Conservation (phyloP, 1,139 yeast genomes). For the Groenewaldozyma sp. region DNA sequence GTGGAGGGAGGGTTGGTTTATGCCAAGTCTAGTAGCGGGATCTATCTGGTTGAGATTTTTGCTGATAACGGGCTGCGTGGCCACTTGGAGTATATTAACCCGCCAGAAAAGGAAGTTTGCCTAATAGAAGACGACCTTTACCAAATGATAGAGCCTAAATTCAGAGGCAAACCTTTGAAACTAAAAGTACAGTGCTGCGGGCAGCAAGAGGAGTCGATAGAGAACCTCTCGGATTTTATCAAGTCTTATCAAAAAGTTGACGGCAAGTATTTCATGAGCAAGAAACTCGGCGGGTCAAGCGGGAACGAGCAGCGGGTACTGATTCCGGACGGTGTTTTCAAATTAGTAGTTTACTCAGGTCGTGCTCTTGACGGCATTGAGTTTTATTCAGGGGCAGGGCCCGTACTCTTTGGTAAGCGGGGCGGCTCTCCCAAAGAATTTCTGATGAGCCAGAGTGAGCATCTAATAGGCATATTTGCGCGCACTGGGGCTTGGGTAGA, state of each 20-base stretch:
- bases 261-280: conserved; percentile 13
- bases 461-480: conserved; percentile 48
- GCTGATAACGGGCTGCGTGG: conserved; percentile 57
- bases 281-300: conserved; percentile 19
- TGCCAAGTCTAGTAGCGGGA: conserved; percentile 52
- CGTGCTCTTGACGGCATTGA: conserved; percentile 71
- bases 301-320: conserved; percentile 16
- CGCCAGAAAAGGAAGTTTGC: conserved; percentile 45
- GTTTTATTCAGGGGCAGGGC: conserved; percentile 21
- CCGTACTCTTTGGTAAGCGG: conserved; percentile 50
- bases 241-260: conserved; percentile 8
- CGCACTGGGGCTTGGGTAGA: conserved; percentile 87
- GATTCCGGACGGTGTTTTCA: conserved; percentile 26
- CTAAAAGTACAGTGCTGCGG: conserved; percentile 38
- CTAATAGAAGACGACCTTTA: conserved; percentile 43
- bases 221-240: conserved; percentile 26
- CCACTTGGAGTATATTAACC: conserved; percentile 52
- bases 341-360: conserved; percentile 60
- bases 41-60: conserved; percentile 60
- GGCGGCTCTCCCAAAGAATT: conserved; percentile 53
- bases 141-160: conserved; percentile 35
- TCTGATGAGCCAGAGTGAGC: conserved; percentile 46
- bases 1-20: conserved; percentile 39
- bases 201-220: conserved; percentile 21
- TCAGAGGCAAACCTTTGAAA: conserved; percentile 21